Percentiles rank a stretch among this genome's conserved stretches.
These are phyloP conservation scores for Lolium perenne DNA, from an alignment of 176 grass and related monocot species.

Conservation along the genomic window DNA sequence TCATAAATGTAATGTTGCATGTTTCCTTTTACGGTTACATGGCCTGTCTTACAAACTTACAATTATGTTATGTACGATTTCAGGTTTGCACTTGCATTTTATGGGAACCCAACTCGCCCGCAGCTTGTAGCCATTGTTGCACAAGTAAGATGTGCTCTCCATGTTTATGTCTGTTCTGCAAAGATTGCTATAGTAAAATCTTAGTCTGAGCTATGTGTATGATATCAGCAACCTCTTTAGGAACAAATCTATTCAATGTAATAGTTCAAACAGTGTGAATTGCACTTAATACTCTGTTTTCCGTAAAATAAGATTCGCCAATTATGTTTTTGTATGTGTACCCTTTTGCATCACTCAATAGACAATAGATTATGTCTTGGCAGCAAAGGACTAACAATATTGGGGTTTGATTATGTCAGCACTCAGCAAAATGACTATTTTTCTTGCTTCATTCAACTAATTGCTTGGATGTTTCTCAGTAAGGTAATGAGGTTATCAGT, in stretches of 20 bases:
- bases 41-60: neutral
- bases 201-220: no score
- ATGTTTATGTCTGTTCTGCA: constrained; percentile 30
- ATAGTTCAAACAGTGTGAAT: neutral
- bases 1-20: constrained; percentile 4
- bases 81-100: constrained; percentile 97
- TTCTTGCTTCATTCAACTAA: constrained; percentile 31
- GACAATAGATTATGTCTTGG: neutral
- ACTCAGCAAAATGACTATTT: neutral
- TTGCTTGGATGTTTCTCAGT: constrained; percentile 27
- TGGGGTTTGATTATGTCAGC: constrained; percentile 8
- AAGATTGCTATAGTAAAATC: neutral
- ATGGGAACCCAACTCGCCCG: constrained; percentile 73
- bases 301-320: neutral
- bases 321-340: constrained; percentile 22
- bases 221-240: neutral
- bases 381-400: constrained; percentile 13
- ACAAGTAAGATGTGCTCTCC: constrained; percentile 47
- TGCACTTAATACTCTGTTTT: neutral
- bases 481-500: constrained; percentile 13
- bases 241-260: constrained; percentile 27
- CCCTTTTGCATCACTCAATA: neutral
- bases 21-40: constrained; percentile 3
- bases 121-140: constrained; percentile 90
- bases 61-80: neutral